Evolutionary conservation across 176 grass and related monocot genomes (phyloP).

Genomic region (Zoysia pacifica): DNA sequence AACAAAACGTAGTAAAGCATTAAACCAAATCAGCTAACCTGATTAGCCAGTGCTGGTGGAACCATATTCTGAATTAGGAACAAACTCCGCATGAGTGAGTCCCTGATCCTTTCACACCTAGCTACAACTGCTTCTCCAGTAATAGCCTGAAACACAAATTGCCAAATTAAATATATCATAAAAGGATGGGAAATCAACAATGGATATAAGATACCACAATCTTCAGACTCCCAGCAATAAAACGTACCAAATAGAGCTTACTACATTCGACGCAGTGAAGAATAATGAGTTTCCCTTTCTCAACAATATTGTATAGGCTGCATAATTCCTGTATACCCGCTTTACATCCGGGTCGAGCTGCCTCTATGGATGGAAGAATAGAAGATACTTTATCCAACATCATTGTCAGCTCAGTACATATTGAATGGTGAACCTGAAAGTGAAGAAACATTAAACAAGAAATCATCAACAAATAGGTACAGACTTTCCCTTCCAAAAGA

Average conservation of each 20-base stretch:
- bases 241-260: slow-evolving; percentile 89
- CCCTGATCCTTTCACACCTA: slow-evolving; percentile 71
- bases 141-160: slow-evolving; percentile 67
- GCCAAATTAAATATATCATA: slow-evolving; percentile 24
- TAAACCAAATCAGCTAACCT: slow-evolving; percentile 58
- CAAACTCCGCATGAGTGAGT: slow-evolving; percentile 63
- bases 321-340: slow-evolving; percentile 87
- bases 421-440: slow-evolving; percentile 69
- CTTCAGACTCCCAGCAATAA: slow-evolving; percentile 25
- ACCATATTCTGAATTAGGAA: slow-evolving; percentile 87
- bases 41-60: slow-evolving; percentile 55
- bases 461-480: slow-evolving; percentile 14
- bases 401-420: slow-evolving; percentile 67
- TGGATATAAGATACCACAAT: slow-evolving; percentile 30
- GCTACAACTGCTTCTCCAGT: slow-evolving; percentile 66
- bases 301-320: slow-evolving; percentile 72
- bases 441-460: slow-evolving; percentile 20
- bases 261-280: slow-evolving; percentile 75
- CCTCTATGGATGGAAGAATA: slow-evolving; percentile 90
- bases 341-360: slow-evolving; percentile 73
- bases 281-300: slow-evolving; percentile 77
- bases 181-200: not conserved
- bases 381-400: slow-evolving; percentile 71
- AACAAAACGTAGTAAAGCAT: slow-evolving; percentile 16
- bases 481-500: not conserved